A percentile compares a stretch with the other conserved stretches of the same genome.
Evolutionary conservation across 140 eudicot genomes (phyloP).

Genomic region (Bidens hawaiensis): DNA sequence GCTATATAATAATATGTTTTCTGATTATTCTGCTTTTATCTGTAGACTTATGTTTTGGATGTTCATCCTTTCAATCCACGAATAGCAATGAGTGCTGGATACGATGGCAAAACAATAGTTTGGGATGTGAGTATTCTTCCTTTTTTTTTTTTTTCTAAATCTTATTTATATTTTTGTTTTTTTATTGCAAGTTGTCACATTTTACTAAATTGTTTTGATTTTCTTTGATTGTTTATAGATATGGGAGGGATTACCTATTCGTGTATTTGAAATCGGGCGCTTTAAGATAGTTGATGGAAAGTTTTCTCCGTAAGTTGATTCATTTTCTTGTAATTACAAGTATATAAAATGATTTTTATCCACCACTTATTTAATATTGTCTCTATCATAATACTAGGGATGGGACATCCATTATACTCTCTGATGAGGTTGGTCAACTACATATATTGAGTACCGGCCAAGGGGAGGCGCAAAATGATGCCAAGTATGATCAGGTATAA

Average conservation of each 20-base stretch:
- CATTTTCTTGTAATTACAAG: not conserved
- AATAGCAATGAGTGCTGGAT: conserved; percentile 99
- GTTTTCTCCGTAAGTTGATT: conserved; percentile 88
- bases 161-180: conserved; percentile 8
- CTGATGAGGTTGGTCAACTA: conserved; percentile 97
- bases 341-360: not conserved
- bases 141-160: no score
- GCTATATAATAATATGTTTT: not conserved
- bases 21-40: conserved; percentile 16
- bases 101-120: conserved; percentile 93
- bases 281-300: conserved; percentile 97
- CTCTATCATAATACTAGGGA: no score
- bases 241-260: conserved; percentile 98
- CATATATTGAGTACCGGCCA: conserved; percentile 87
- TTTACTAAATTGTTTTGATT: conserved; percentile 7
- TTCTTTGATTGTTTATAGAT: conserved; percentile 41
- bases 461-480: conserved; percentile 91
- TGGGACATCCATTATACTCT: conserved; percentile 91
- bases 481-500: conserved; percentile 92
- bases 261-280: conserved; percentile 74
- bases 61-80: conserved; percentile 99
- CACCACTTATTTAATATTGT: not conserved
- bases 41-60: conserved; percentile 92
- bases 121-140: conserved; percentile 83
- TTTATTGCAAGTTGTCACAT: not conserved